Percentiles rank a stretch among this genome's conserved stretches.
These are phyloP conservation scores for Bathelium albidoporum DNA, from an alignment of 495 filamentous ascomycete species.

Conservation along the genomic window DNA sequence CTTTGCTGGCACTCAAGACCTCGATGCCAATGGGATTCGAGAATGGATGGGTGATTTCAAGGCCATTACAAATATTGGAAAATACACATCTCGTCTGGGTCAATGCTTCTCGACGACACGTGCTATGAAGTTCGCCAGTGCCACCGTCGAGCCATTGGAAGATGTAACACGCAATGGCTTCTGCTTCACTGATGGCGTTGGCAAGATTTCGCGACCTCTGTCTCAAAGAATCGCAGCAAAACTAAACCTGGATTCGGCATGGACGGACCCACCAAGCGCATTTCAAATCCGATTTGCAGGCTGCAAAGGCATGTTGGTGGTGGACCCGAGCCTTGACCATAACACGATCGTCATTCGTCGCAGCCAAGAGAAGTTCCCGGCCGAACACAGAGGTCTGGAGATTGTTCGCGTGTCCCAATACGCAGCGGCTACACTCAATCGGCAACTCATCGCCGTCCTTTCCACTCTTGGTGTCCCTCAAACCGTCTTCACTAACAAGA, in stretches of 20 bases:
- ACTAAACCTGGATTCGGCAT: conserved; percentile 42
- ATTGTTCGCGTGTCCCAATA: conserved; percentile 72
- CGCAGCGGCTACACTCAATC: conserved; percentile 67
- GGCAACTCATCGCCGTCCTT: conserved; percentile 79
- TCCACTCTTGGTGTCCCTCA: conserved; percentile 65
- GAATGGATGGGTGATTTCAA: conserved; percentile 81
- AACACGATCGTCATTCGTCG: conserved; percentile 59
- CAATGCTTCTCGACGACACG: conserved; percentile 94
- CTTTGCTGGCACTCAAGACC: conserved; percentile 50
- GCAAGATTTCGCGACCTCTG: conserved; percentile 74
- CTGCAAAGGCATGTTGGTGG: conserved; percentile 76
- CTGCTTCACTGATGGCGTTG: conserved; percentile 86
- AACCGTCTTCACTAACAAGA: conserved; percentile 54
- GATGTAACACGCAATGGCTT: conserved; percentile 59
- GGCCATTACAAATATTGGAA: conserved; percentile 68
- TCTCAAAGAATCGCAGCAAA: conserved; percentile 58
- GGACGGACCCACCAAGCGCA: conserved; percentile 54
- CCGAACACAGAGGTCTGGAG: conserved; percentile 60
- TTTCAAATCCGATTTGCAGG: conserved; percentile 89
- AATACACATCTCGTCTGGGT: conserved; percentile 76
- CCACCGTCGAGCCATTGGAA: conserved; percentile 39
- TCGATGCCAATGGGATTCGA: conserved; percentile 67
- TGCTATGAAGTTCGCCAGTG: conserved; percentile 42
- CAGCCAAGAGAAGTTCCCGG: conserved; percentile 82
- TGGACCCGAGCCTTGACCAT: conserved; percentile 33